Evolutionary conservation across 257 asterid species (phyloP).

Genomic region (Plantago ovata): DNA sequence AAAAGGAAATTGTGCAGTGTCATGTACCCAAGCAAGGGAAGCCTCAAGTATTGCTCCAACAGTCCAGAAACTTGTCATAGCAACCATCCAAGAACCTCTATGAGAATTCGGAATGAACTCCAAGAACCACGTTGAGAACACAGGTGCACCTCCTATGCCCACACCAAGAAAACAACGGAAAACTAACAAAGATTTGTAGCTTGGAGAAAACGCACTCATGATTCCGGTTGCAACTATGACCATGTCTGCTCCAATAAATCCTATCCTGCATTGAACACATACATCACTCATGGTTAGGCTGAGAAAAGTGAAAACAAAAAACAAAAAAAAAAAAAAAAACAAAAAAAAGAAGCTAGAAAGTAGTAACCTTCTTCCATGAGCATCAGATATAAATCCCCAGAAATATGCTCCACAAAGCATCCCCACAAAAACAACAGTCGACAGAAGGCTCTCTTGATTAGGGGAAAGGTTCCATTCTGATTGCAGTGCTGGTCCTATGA

Average conservation of each 20-base stretch:
- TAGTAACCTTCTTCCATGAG: background rate
- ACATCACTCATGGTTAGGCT: background rate
- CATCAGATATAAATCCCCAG: background rate
- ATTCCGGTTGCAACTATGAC: conserved; percentile 39
- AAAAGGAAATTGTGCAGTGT: background rate
- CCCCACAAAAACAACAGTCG: conserved; percentile 1
- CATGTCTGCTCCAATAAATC: conserved; percentile 34
- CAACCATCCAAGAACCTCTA: conserved; percentile 57
- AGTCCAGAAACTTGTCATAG: conserved; percentile 46
- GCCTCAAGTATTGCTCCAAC: conserved; percentile 49
- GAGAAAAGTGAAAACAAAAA: too few species aligned
- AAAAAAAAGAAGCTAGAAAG: background rate
- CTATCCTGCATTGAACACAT: conserved; percentile 24
- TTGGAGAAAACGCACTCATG: conserved; percentile 47
- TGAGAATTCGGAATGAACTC: conserved; percentile 41
- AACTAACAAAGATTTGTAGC: conserved; percentile 26
- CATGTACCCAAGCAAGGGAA: conserved; percentile 51
- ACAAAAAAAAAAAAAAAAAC: background rate
- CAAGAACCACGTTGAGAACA: conserved; percentile 41
- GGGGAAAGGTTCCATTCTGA: background rate
- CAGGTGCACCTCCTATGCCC: conserved; percentile 43
- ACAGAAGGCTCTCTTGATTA: background rate
- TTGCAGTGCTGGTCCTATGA: background rate
- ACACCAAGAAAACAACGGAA: conserved; percentile 41
- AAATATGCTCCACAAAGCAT: background rate